Percentiles rank a stretch among this genome's conserved stretches.
phyloP scores from a whole-genome alignment of 306 rosid species.

The Pterocarpus santalinus region DNA sequence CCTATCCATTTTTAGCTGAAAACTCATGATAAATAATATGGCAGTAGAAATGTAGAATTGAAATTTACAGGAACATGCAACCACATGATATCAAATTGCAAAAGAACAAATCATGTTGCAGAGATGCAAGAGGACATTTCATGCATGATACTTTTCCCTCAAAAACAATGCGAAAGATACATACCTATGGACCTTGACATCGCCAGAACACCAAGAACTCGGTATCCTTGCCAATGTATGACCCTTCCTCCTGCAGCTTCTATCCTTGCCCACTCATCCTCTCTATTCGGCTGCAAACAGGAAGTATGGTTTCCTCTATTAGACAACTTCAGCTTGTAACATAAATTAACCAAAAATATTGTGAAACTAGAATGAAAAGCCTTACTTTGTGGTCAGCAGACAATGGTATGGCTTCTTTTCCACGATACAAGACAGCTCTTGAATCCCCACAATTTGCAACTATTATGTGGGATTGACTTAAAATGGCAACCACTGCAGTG shows the following conservation, averaged over 20 bases:
- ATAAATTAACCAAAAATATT: conserved; percentile 29
- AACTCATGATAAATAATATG: not conserved
- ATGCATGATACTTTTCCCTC: not conserved
- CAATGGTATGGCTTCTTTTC: conserved; percentile 73
- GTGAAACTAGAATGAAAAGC: conserved; percentile 31
- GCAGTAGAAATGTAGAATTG: conserved; percentile 14
- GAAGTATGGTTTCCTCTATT: conserved; percentile 31
- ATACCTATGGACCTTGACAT: conserved; percentile 91
- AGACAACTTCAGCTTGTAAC: conserved; percentile 23
- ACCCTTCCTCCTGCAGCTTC: conserved; percentile 92
- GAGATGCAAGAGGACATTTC: not conserved
- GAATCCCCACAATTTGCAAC: conserved; percentile 90
- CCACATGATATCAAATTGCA: not conserved
- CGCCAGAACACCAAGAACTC: conserved; percentile 88
- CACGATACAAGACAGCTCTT: conserved; percentile 79
- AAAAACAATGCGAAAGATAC: conserved; percentile 18
- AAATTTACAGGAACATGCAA: conserved; percentile 6
- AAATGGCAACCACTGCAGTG: conserved; percentile 81
- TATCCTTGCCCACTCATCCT: conserved; percentile 77
- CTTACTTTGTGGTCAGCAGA: conserved; percentile 88
- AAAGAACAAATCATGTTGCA: conserved; percentile 28
- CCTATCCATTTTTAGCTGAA: not conserved
- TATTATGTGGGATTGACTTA: conserved; percentile 66
- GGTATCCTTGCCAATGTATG: conserved; percentile 81
- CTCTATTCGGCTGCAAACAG: conserved; percentile 74